phyloP scores from a whole-genome alignment of 352 stramenopile genomes.

The Globisporangium solare region DNA sequence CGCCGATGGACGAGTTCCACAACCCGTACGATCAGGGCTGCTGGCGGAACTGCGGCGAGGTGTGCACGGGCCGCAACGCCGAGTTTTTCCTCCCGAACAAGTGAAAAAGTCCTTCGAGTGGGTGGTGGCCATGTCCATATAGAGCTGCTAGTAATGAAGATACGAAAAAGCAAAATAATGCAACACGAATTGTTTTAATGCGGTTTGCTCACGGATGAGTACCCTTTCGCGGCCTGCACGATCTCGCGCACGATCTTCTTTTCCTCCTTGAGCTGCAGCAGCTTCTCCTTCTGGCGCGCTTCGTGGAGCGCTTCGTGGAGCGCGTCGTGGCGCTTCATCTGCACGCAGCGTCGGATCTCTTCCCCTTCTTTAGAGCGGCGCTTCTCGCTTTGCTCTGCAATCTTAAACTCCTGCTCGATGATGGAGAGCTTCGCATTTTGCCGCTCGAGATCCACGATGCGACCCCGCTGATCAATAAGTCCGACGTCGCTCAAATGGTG shows the following conservation, averaged over 20 bases:
- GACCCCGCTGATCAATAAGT: slow-evolving; percentile 83
- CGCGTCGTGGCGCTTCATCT: slow-evolving; percentile 84
- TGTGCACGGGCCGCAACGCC: slow-evolving; percentile 23
- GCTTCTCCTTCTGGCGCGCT: slow-evolving; percentile 72
- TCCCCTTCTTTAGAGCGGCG: slow-evolving; percentile 78
- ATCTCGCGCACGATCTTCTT: slow-evolving; percentile 86
- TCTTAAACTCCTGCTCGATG: slow-evolving; percentile 90
- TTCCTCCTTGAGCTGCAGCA: slow-evolving; percentile 87
- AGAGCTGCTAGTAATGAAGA: not conserved
- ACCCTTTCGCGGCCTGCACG: slow-evolving; percentile 66
- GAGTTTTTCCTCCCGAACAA: slow-evolving; percentile 3
- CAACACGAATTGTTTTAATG: slow-evolving; percentile 10
- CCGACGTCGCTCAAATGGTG: slow-evolving; percentile 73
- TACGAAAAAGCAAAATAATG: not conserved
- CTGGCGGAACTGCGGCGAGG: slow-evolving; percentile 48
- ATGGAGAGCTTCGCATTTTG: slow-evolving; percentile 89
- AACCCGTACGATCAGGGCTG: slow-evolving; percentile 76
- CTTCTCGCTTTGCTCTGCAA: slow-evolving; percentile 76
- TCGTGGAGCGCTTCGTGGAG: slow-evolving; percentile 36
- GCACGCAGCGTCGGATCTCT: slow-evolving; percentile 82
- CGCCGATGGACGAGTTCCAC: slow-evolving; percentile 67
- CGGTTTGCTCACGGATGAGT: slow-evolving; percentile 36
- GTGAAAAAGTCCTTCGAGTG: not conserved
- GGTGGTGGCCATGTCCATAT: not conserved
- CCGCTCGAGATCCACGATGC: slow-evolving; percentile 87